Conservation (phyloP, 2,329 filamentous ascomycete genomes). For the Chaetomium sp. region DNA sequence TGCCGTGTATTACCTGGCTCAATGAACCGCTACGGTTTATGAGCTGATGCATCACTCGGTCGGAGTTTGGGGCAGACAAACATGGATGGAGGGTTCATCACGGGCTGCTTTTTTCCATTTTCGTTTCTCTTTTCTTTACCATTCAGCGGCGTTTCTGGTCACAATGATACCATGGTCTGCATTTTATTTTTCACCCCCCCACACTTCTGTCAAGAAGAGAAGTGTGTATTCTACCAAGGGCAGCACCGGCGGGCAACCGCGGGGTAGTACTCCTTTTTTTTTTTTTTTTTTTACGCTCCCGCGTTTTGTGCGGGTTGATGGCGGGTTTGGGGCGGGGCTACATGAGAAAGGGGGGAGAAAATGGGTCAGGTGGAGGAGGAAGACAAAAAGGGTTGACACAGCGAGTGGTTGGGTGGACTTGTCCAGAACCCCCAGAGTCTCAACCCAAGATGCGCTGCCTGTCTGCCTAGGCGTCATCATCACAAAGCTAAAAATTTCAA, state of each 20-base stretch:
- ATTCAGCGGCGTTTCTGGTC: slow-evolving; percentile 27
- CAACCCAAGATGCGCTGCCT: background rate
- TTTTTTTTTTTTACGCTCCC: background rate
- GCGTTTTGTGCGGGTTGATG: background rate
- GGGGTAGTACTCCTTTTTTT: background rate
- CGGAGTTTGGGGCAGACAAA: slow-evolving; percentile 29
- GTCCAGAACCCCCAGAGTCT: background rate
- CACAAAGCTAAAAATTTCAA: slow-evolving; percentile 24
- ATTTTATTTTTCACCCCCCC: slow-evolving; percentile 15
- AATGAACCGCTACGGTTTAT: slow-evolving; percentile 29
- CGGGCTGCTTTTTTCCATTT: background rate
- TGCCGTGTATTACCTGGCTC: slow-evolving; percentile 35
- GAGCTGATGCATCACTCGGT: slow-evolving; percentile 34
- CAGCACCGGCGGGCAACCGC: slow-evolving; percentile 24
- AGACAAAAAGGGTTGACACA: slow-evolving; percentile 18
- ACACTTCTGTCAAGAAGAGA: slow-evolving; percentile 7
- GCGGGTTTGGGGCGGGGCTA: background rate
- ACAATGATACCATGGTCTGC: slow-evolving; percentile 36
- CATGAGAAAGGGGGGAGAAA: background rate
- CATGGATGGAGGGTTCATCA: background rate
- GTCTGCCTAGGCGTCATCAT: slow-evolving; percentile 1
- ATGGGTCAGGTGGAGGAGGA: background rate
- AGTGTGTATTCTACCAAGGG: slow-evolving; percentile 24
- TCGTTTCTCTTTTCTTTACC: slow-evolving; percentile 14
- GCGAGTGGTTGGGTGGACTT: background rate